Evolutionary conservation across 768 basidiomycete species (phyloP), one percentile per base, ranked within the genome.

Genomic region (Rhizopogon roseolus): DNA sequence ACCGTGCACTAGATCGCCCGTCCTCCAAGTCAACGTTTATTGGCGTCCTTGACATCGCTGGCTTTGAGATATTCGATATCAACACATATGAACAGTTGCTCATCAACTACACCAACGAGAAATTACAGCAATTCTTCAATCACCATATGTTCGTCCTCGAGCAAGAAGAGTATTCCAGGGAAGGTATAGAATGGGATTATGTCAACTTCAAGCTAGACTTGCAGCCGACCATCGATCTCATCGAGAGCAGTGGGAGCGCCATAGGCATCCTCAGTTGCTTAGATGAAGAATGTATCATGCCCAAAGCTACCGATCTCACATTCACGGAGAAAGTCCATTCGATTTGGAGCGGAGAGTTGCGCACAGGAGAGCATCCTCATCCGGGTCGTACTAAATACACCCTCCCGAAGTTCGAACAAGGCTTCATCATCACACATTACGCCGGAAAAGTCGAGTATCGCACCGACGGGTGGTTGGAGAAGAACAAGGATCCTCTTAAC

Each of bases 61-160:
- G 97, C 8, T 99, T 99, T 72, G 97, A 99, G 71, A 99, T 99
- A 57, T 91, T 92, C 73, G 89, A 90, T 52, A 77, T 87, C 62
- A 98, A 98, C 68, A 88, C 88, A 8, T 99, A 98, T 68, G 97
- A 99, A 64, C 97, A 99, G 68, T 81, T 99, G 27, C 81, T 96
- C 62, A 99, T 99, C 81, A 99, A 99, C 66, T 96, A 91, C 64
- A 98, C 96, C 41, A 99, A 99, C 75, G 97, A 99, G 80, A 96
- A 90, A 65, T 80, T 98, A 8, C 96, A 98, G 67, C 96, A 98
- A 69, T 93, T 92, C 71, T 94, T 94, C 81, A 99, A 98, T 64
- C 93, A 98, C 70, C 97, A 98, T 68, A 98, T 98, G 97, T 98
- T 99, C 71, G 93, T 97, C 38, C 83, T 98, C 34, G 97, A 99